A percentile compares a stretch with the other conserved stretches of the same genome.
Conservation (phyloP, 176 grass and related monocot species). For the Oryza nivara region DNA sequence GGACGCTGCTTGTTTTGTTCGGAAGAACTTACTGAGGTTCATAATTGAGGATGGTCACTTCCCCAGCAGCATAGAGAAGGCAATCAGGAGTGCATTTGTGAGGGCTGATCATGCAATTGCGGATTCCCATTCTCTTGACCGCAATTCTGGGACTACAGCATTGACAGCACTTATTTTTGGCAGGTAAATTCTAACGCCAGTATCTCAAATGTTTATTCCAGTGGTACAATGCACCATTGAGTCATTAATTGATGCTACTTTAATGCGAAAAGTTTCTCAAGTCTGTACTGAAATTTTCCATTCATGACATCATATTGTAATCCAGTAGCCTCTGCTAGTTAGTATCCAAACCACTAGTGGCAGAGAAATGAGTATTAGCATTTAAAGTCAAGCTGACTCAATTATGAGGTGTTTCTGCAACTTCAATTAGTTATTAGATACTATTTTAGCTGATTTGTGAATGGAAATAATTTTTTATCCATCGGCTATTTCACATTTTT, state of each 20-base stretch:
- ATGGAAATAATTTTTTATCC: slow-evolving; percentile 11
- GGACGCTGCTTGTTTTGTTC: slow-evolving; percentile 88
- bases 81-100: slow-evolving; percentile 72
- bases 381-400: slow-evolving; percentile 4
- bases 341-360: slow-evolving; percentile 8
- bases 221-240: not conserved
- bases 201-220: slow-evolving; percentile 17
- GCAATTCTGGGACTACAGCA: slow-evolving; percentile 84
- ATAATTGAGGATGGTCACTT: slow-evolving; percentile 88
- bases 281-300: not conserved
- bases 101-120: slow-evolving; percentile 85
- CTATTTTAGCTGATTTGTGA: not conserved
- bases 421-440: slow-evolving; percentile 13
- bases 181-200: slow-evolving; percentile 52
- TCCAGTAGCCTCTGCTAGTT: not conserved
- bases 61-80: slow-evolving; percentile 67
- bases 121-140: slow-evolving; percentile 86
- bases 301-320: slow-evolving; percentile 4
- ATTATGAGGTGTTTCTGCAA: slow-evolving; percentile 4
- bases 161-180: slow-evolving; percentile 78
- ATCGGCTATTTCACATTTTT: not conserved
- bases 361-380: not conserved
- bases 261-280: not conserved
- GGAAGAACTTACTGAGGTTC: slow-evolving; percentile 83
- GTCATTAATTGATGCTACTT: slow-evolving; percentile 4